Base-by-base conservation (phyloP, 1,284 basidiomycete genomes). In the Schizopora paradoxa region DNA sequence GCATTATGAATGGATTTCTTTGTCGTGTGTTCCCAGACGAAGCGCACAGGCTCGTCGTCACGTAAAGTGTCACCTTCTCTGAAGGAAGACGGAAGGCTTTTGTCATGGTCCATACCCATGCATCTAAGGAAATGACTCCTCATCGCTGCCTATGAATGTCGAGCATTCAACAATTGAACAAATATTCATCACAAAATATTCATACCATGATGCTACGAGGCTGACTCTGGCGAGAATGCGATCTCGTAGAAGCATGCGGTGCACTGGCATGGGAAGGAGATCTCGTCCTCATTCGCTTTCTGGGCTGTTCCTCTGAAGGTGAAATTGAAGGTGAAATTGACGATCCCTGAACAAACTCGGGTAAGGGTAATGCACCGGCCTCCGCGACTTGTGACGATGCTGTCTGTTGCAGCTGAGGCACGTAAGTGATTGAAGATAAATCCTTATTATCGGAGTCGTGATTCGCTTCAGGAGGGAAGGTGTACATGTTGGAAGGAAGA, bases 1-100 rank as follows among this genome's bases (percentile, higher is more conserved):
- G 68, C 66, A 49, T 86, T 86, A 54, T 86, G 83, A 16, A 76
- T 68, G 0, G 82, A 85, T 54, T 86, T 81, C 49, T 76, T 82
- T 6, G 73, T 67, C 1, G 83, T 86, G 60, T 82, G 83, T 45
- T 79, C 76, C 83, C 83, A 86, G 3, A 85, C 78, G 55, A 86
- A 86, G 11, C 84, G 78, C 7, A 87, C 66, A 2, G 82, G 73
- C 16, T 79, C 70, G 16, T 66, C 57, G 5, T 65, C 52, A 2
- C 62, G 62, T 2, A 79, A 54, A 1, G 62, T 52, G 7, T 60
- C 61, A 8, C 74, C 77, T 54, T 86, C 83, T 5, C 58, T 54
- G 54, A 82, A 75, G 43, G 73, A 76, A 46, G 76, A 73, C 0
- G 83, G 84, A 7, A 87, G 64, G 1, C 71, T 58, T 49, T 76